Evolutionary conservation across 192 early-diverging fungal species (phyloP), one percentile per base, ranked within the genome.

Genomic region (Linnemannia hyalina): DNA sequence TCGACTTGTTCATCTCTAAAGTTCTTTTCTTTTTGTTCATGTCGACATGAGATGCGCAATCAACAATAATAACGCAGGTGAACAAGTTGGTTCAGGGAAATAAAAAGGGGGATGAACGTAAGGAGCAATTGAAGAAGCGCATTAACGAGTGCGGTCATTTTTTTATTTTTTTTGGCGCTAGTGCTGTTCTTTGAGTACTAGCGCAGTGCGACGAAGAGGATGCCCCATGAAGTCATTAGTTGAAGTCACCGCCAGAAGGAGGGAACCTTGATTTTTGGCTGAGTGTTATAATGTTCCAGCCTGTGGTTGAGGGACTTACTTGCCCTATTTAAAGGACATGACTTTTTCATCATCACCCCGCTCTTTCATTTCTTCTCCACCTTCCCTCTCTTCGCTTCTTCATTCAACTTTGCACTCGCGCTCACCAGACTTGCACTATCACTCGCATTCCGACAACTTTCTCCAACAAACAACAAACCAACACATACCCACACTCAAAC

Each of bases 211-310:
- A 52, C 3, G n/a, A 57, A 10, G 23, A 65, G 60, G 10, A 32
- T 60, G 55, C 60, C 60, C 60, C 60, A 65, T 65, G 60, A 65
- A 65, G 60, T 65, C 60, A 65, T 65, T 15, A 23, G 26, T 15
- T 65, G 60, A 29, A 65, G 60, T 65, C 60, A 65, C 35, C 60
- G 29, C 29, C 60, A 29, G 49, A 46, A 46, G 18, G 49, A 35
- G 26, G 60, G 60, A 35, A 65, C 60, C 60, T 65, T 65, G 26
- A 29, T 26, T 15, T 26, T 32, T 63, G 29, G 29, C 29, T 65
- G 60, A 35, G 16, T 10, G 29, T 60, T 60, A 26, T 60, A 35
- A 15, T 65, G 10, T 32, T 32, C 26, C 20, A 52, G 11, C 29
- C 32, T 15, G 60, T 65, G 11, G 60, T 65, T 65, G 18, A 52